phyloP scores from a whole-genome alignment of 176 grass and related monocot genomes.

The Hsuehochloa calcarea region DNA sequence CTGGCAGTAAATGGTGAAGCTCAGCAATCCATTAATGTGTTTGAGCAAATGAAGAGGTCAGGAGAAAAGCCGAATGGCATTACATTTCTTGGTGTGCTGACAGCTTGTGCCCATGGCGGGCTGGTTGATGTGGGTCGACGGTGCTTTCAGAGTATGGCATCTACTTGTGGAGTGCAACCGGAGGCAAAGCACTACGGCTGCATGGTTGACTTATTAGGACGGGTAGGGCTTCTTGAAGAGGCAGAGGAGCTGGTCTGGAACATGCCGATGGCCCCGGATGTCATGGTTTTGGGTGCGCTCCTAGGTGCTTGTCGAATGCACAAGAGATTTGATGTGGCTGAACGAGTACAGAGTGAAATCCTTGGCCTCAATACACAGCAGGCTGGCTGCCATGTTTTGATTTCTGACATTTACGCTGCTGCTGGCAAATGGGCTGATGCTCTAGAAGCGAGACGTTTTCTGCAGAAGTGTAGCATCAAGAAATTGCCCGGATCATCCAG shows the following conservation, averaged over 20 bases:
- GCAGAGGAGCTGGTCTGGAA: slow-evolving; percentile 47
- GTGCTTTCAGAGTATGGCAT: slow-evolving; percentile 63
- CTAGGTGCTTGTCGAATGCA: slow-evolving; percentile 61
- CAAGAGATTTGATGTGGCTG: slow-evolving; percentile 49
- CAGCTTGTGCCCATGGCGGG: slow-evolving; percentile 62
- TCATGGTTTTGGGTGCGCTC: slow-evolving; percentile 53
- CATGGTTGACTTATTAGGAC: slow-evolving; percentile 74
- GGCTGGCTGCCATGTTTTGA: slow-evolving; percentile 54
- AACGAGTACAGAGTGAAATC: slow-evolving; percentile 48
- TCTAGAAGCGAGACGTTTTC: slow-evolving; percentile 33
- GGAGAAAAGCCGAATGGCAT: slow-evolving; percentile 44
- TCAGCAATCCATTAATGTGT: slow-evolving; percentile 45
- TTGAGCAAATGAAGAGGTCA: slow-evolving; percentile 56
- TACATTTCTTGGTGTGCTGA: slow-evolving; percentile 59
- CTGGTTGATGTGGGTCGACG: slow-evolving; percentile 49
- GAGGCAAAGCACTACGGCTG: slow-evolving; percentile 70
- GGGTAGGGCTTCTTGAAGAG: slow-evolving; percentile 69
- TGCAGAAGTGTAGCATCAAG: slow-evolving; percentile 41
- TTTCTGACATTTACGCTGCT: slow-evolving; percentile 55
- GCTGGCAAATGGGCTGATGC: slow-evolving; percentile 53
- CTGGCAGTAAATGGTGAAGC: slow-evolving; percentile 51
- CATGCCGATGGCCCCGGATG: slow-evolving; percentile 64
- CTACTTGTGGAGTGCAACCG: slow-evolving; percentile 35
- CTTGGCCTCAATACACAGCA: slow-evolving; percentile 22
- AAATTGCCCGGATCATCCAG: slow-evolving; percentile 54